Evolutionary conservation across 208 protist genomes (phyloP).

Genomic region (Acanthamoeba lugdunensis): DNA sequence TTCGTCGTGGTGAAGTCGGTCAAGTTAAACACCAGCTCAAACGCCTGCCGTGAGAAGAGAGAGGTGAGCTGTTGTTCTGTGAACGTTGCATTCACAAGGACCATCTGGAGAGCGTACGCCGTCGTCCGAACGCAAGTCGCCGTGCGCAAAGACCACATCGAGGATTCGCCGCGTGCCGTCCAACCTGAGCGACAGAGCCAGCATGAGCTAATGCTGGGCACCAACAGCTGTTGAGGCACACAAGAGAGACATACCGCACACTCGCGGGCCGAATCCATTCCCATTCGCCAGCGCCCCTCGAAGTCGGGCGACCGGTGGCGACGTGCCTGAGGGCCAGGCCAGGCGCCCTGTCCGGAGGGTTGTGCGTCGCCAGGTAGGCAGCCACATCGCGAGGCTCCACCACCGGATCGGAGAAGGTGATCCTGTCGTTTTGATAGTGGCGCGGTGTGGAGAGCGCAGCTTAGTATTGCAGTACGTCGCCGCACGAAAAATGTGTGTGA

Average conservation of each 20-base stretch:
- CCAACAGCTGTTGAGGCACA: background rate
- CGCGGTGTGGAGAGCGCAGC: too few relatives aligned
- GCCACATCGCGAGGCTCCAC: background rate
- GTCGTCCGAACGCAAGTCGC: background rate
- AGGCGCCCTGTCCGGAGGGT: background rate
- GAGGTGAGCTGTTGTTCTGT: background rate
- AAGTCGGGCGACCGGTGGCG: background rate
- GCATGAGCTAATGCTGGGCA: background rate
- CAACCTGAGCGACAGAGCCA: background rate
- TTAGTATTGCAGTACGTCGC: background rate
- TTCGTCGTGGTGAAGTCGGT: conserved; percentile 49
- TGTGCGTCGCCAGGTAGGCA: conserved; percentile 23
- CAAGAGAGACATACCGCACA: background rate
- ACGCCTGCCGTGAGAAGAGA: background rate
- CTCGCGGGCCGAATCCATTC: background rate
- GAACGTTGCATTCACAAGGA: background rate
- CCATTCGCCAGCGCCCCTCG: background rate
- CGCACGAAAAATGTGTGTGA: conserved; percentile 14
- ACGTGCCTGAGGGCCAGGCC: conserved; percentile 5
- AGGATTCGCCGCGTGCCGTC: background rate
- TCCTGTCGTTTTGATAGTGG: background rate
- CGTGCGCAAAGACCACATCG: background rate
- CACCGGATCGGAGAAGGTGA: conserved; percentile 63
- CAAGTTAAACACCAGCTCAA: conserved; percentile 72
- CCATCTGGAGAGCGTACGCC: background rate